A percentile compares a stretch with the other conserved stretches of the same genome.
phyloP scores from a whole-genome alignment of 2,329 filamentous ascomycete genomes.

The Botrytis porri region DNA sequence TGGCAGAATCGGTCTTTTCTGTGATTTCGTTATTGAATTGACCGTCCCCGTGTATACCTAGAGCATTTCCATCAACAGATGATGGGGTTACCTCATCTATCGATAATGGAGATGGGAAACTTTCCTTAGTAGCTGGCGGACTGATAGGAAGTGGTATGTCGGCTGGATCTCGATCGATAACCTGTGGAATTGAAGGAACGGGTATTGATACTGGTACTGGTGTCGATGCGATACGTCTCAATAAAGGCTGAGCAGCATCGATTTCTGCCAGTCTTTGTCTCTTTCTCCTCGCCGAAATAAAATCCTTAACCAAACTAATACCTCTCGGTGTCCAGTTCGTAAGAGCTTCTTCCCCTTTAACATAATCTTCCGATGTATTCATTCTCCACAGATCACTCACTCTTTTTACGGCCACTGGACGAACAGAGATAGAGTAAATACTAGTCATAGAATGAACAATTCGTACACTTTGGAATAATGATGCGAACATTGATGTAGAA shows the following conservation, averaged over 20 bases:
- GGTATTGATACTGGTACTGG: background rate
- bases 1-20: slow-evolving; percentile 32
- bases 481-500: slow-evolving; percentile 81
- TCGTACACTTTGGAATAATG: slow-evolving; percentile 79
- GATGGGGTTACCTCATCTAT: background rate
- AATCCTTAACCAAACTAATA: slow-evolving; percentile 88
- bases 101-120: background rate
- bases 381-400: slow-evolving; percentile 94
- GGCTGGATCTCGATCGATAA: background rate
- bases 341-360: slow-evolving; percentile 90
- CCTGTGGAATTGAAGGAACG: background rate
- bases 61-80: slow-evolving; percentile 17
- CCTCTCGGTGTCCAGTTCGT: slow-evolving; percentile 84
- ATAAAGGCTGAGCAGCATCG: slow-evolving; percentile 66
- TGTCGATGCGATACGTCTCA: slow-evolving; percentile 53
- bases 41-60: slow-evolving; percentile 18
- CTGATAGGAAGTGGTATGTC: slow-evolving; percentile 9
- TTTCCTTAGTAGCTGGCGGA: slow-evolving; percentile 18
- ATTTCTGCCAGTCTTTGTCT: slow-evolving; percentile 75
- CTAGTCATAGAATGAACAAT: slow-evolving; percentile 84
- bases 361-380: slow-evolving; percentile 91
- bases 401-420: slow-evolving; percentile 84
- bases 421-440: slow-evolving; percentile 82
- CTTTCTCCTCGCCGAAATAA: slow-evolving; percentile 70
- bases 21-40: slow-evolving; percentile 20